phyloP scores from a whole-genome alignment of 495 filamentous ascomycete species.

The Diplogelasinospora grovesii region DNA sequence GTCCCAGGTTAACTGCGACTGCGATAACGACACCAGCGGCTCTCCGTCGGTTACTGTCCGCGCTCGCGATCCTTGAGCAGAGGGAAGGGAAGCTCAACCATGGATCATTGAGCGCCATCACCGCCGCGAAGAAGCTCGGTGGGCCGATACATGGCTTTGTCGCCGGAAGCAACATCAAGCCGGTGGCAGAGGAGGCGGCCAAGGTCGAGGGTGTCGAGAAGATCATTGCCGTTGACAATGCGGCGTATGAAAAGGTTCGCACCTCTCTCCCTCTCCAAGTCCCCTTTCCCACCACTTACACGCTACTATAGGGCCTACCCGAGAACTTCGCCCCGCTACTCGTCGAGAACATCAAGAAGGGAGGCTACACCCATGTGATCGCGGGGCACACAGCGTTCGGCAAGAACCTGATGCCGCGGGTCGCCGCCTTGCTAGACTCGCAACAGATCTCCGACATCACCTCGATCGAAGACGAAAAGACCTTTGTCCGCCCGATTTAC shows the following conservation, averaged over 20 bases:
- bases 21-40: constrained; percentile 28
- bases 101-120: constrained; percentile 78
- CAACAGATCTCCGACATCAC: constrained; percentile 93
- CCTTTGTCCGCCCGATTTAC: constrained; percentile 95
- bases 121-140: constrained; percentile 80
- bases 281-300: no score
- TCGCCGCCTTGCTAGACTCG: constrained; percentile 86
- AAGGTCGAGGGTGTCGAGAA: constrained; percentile 89
- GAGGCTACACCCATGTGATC: constrained; percentile 83
- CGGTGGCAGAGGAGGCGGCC: constrained; percentile 77
- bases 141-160: constrained; percentile 80
- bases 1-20: constrained; percentile 18
- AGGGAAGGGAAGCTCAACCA: constrained; percentile 78
- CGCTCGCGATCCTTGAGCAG: constrained; percentile 89
- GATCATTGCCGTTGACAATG: constrained; percentile 80
- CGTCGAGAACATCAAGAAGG: constrained; percentile 92
- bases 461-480: constrained; percentile 79
- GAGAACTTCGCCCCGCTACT: constrained; percentile 94
- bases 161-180: constrained; percentile 73
- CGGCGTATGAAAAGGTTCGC: constrained; percentile 80
- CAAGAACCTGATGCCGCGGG: constrained; percentile 89
- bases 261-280: no score
- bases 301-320: constrained; percentile 62
- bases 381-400: constrained; percentile 92
- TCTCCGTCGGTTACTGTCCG: constrained; percentile 70